Conservation (phyloP, 176 grass and related monocot genomes). For the Bolboschoenus planiculmis region DNA sequence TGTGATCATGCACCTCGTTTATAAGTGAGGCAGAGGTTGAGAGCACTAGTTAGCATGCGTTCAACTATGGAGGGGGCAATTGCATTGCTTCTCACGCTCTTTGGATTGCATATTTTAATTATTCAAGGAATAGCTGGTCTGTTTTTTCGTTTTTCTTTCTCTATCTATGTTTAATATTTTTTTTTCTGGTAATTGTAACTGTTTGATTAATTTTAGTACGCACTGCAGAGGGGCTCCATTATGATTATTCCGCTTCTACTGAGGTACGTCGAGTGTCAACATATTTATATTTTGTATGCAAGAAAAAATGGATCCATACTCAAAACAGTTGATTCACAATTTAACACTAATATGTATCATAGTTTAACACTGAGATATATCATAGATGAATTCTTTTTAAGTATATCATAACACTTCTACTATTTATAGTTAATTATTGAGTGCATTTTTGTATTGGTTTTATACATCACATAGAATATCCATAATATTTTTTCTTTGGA, state of each 20-base stretch:
- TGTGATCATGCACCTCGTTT: neutral
- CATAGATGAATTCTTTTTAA: neutral
- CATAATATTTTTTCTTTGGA: neutral
- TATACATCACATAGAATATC: neutral
- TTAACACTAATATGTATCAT: neutral
- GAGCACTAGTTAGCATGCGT: neutral
- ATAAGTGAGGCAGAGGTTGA: neutral
- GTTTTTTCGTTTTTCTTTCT: neutral
- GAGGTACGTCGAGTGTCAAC: constrained; percentile 17
- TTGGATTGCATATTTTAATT: neutral
- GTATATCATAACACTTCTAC: neutral
- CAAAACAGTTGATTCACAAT: neutral
- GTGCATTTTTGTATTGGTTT: neutral
- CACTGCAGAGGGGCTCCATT: constrained; percentile 19
- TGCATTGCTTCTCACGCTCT: constrained; percentile 17
- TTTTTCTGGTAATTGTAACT: neutral
- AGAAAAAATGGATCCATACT: neutral
- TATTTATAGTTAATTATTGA: neutral
- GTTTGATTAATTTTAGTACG: neutral
- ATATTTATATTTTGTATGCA: neutral
- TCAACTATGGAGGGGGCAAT: constrained; percentile 8
- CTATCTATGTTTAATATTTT: neutral
- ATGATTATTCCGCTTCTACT: constrained; percentile 45
- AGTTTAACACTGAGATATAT: neutral
- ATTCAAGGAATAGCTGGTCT: constrained; percentile 14